Base-by-base conservation (phyloP, 2,329 filamentous ascomycete genomes). In the Zymoseptoria ardabiliae region DNA sequence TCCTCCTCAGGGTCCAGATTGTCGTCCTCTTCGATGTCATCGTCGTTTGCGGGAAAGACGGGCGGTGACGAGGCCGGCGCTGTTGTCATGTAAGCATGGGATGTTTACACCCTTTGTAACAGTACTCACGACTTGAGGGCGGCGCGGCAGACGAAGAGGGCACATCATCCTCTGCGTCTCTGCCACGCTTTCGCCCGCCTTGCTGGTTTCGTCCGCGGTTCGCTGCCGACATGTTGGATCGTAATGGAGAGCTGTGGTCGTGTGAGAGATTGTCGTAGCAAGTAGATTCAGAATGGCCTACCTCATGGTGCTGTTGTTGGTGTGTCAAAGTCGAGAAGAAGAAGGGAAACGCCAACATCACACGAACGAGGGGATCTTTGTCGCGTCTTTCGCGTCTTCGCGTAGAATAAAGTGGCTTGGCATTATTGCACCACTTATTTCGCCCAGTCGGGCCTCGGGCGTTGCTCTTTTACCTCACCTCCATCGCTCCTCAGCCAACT, bases 151-250 rank as follows among this genome's bases (percentile, higher is more conserved):
- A 74, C 19, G 83, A 84, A 25, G 83, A 84, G 50, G 79, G 78
- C 50, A 79, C 71, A 56, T 85, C 82, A 69, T 85, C 82, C 66
- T 87, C 85, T 60, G 81, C 81, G 68, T 88, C 86, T 75, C 86
- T 81, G 41, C 81, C 79, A 68, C 86, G 82, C 74, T 89, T 89
- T 61, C 84, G 80, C 62, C 80, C 76, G 65, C 77, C 81, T 63
- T 77, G 68, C 56, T 76, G 77, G 19, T 76, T 75, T 58, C 82
- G 73, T 56, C 90, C 90, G 67, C 90, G 85, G 76, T 96, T 96
- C 69, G 87, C 91, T 65, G 91, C 92, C 61, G 87, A 85, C 80
- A 89, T 88, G 76, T 86, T 91, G 68, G 86, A 82, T 75, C 88
- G 86, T 62, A 95, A 82, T 73, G 92, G 91, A 74, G 91, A 95